Conservation (phyloP, 2,329 filamentous ascomycete species). For the Ophiocordyceps unilateralis region DNA sequence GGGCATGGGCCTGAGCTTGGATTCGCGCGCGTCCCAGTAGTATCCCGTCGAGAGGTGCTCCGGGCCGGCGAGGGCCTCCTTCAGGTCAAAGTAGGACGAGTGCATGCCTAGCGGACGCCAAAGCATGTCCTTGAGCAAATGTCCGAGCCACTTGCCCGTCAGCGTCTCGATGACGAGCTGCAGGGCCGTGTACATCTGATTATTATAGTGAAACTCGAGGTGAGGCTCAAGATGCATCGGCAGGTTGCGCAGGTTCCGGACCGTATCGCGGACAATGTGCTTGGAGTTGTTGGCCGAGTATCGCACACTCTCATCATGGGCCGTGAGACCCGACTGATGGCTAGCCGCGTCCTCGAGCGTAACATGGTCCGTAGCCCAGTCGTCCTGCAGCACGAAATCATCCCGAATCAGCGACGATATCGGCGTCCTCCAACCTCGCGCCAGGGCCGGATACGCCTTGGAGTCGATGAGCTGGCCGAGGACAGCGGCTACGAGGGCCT, state of each 20-base stretch:
- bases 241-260: constrained; percentile 26
- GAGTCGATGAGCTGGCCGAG: constrained; percentile 32
- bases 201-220: constrained; percentile 28
- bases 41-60: constrained; percentile 25
- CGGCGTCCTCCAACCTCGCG: constrained; percentile 27
- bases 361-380: constrained; percentile 25
- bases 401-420: constrained; percentile 28
- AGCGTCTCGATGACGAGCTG: constrained; percentile 26
- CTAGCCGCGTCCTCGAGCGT: constrained; percentile 36
- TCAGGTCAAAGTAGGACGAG: constrained; percentile 18
- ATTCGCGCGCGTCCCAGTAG: constrained; percentile 13
- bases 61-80: constrained; percentile 9
- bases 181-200: constrained; percentile 29
- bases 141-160: constrained; percentile 17
- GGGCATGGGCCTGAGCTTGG: constrained; percentile 10
- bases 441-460: constrained; percentile 10
- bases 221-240: constrained; percentile 25
- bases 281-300: constrained; percentile 12
- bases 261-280: constrained; percentile 16
- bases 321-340: constrained; percentile 32
- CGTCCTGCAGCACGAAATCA: constrained; percentile 31
- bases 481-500: constrained; percentile 33
- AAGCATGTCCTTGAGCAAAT: constrained; percentile 22
- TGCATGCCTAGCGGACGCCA: constrained; percentile 30
- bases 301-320: constrained; percentile 16